Base-by-base conservation (phyloP, 179 eudicot genomes). In the Corrigiola litoralis region DNA sequence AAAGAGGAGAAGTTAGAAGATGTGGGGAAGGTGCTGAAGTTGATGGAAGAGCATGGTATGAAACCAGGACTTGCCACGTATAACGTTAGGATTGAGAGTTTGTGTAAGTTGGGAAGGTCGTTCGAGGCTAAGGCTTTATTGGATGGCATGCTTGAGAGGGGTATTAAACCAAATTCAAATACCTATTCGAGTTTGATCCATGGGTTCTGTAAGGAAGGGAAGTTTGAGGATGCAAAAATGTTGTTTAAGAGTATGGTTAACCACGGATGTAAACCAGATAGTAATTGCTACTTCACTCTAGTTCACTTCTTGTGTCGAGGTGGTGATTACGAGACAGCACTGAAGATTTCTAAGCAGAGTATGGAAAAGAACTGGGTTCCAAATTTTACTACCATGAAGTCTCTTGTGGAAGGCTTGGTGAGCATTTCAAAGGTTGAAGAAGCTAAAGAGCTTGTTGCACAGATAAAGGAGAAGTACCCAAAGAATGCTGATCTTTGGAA, bases 201-300 rank as follows among this genome's bases (percentile, higher is more conserved):
- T 53, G 99, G 97, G 51, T 91, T 86, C 48, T 83, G 89, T 36
- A 85, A 71, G 71, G 96, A 87, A 66, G 92, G 86, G 40, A 80
- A 85, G 23, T 63, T 82, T 47, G 97, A 87, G 16, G 96, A 78
- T 54, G 95, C 90, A 1, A 92, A 84, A 77, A 50, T 51, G 25
- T 60, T 87, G 74, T 90, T 75, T 52, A 56, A 80, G 66, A 70
- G 55, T 58, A 86, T 86, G 99, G 66, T 20, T 6, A 61, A 63
- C 41, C 41, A 64, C 6, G 87, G 84, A 20, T 76, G 72, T 65
- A 55, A 76, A 33, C 95, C 90, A 0, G 73, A 79, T 17, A 48
- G 78, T n/a, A 55, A 68, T 4, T 86, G 96, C 56, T 91, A 88
- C 73, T 92, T 85, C 55, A 91, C 92, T 8, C 44, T 94, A 56